Percentiles rank a stretch among this genome's conserved stretches.
Evolutionary conservation across 169 alveolate species (phyloP).

Genomic region (Theileria annulata): DNA sequence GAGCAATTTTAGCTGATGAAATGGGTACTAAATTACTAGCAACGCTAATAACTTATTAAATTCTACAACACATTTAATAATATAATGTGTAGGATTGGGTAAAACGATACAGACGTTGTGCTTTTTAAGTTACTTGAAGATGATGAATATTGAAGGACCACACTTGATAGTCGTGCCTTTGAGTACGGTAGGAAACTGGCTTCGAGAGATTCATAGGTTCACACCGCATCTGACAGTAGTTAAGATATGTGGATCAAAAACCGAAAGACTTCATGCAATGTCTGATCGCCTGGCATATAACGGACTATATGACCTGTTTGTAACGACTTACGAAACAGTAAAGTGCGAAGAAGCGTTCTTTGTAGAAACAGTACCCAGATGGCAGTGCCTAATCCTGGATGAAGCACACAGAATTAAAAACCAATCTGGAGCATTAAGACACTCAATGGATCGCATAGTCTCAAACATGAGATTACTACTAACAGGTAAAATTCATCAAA

Average conservation of each 20-base stretch:
- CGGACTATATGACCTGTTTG: constrained; percentile 86
- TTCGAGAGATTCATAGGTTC: constrained; percentile 88
- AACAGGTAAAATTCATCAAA: constrained; percentile 77
- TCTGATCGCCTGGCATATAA: constrained; percentile 80
- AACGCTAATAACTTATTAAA: background rate
- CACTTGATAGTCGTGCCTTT: constrained; percentile 94
- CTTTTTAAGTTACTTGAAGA: constrained; percentile 80
- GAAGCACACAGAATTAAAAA: constrained; percentile 99
- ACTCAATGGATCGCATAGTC: constrained; percentile 86
- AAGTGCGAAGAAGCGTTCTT: constrained; percentile 87
- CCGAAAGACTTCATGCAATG: constrained; percentile 85
- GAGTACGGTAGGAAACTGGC: constrained; percentile 95
- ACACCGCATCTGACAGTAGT: constrained; percentile 85
- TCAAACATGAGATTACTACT: constrained; percentile 89
- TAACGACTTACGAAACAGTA: constrained; percentile 91
- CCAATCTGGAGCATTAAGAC: constrained; percentile 90
- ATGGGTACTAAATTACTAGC: constrained; percentile 78
- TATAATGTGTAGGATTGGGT: constrained; percentile 77
- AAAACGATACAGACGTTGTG: constrained; percentile 89
- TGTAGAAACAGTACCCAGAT: constrained; percentile 82
- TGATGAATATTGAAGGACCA: constrained; percentile 86
- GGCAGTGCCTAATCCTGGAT: constrained; percentile 95
- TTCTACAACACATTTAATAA: no score
- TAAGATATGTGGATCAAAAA: constrained; percentile 85
- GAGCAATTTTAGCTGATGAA: constrained; percentile 90